phyloP scores from a whole-genome alignment of 768 basidiomycete species.

The Boletus huronensis region DNA sequence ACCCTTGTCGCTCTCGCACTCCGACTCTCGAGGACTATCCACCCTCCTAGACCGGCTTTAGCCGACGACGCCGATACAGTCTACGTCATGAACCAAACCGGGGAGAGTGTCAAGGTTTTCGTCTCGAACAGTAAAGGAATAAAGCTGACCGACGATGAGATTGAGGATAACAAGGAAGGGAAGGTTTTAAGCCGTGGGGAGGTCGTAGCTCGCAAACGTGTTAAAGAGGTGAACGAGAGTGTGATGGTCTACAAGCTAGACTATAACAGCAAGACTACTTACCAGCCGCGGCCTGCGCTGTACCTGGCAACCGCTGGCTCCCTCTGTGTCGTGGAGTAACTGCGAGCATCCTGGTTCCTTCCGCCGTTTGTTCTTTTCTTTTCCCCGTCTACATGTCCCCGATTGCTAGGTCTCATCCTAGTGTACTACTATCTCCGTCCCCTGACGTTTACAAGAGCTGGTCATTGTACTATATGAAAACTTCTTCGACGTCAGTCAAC shows the following conservation, averaged over 20 bases:
- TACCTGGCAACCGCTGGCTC: neutral
- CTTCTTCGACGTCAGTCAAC: neutral
- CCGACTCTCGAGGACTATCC: neutral
- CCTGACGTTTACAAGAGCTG: neutral
- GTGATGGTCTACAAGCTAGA: neutral
- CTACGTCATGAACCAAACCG: neutral
- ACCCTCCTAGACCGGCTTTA: neutral
- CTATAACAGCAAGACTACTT: neutral
- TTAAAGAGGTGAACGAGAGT: neutral
- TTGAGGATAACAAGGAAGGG: neutral
- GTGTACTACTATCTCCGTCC: neutral
- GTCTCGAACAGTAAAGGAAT: neutral
- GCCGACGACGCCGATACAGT: neutral
- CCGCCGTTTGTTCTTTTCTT: neutral
- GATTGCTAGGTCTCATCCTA: neutral
- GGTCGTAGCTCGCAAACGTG: neutral
- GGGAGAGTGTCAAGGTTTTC: neutral
- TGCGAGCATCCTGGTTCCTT: neutral
- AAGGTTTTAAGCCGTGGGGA: neutral
- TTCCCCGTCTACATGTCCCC: neutral
- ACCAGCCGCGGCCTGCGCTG: neutral
- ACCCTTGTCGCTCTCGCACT: neutral
- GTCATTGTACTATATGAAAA: neutral
- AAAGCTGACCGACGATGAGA: neutral
- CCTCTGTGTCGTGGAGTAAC: neutral